These are phyloP conservation scores for Sporothrix luriei DNA, from an alignment of 2,329 filamentous ascomycete genomes.

Conservation along the genomic window DNA sequence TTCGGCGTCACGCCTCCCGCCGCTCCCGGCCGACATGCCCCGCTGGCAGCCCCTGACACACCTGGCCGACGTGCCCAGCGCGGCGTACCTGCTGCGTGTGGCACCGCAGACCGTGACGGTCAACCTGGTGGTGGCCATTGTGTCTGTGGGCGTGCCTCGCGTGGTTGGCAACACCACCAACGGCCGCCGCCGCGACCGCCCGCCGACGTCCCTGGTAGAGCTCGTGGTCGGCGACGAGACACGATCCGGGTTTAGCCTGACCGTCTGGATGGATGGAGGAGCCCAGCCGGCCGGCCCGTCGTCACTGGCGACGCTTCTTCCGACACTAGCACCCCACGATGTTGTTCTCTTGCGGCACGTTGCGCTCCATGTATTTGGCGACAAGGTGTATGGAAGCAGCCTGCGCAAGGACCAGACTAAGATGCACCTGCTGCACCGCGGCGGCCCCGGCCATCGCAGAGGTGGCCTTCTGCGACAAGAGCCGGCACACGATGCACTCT, in stretches of 20 bases:
- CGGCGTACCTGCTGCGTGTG: slow-evolving; percentile 65
- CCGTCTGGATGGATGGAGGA: slow-evolving; percentile 69
- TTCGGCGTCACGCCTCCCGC: slow-evolving; percentile 20
- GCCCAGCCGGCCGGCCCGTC: slow-evolving; percentile 37
- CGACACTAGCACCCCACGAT: slow-evolving; percentile 67
- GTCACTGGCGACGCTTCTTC: slow-evolving; percentile 43
- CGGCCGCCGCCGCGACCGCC: neutral
- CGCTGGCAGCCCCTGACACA: slow-evolving; percentile 56
- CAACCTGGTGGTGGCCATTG: slow-evolving; percentile 77
- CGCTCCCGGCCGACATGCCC: slow-evolving; percentile 36
- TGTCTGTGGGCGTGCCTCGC: slow-evolving; percentile 63
- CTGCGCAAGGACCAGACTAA: slow-evolving; percentile 71
- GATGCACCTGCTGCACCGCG: slow-evolving; percentile 64
- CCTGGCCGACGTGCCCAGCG: slow-evolving; percentile 70
- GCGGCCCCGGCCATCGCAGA: slow-evolving; percentile 55
- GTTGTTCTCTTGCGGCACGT: slow-evolving; percentile 79
- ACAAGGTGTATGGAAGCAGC: slow-evolving; percentile 82
- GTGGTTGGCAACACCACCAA: neutral
- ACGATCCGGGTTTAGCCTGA: slow-evolving; percentile 74
- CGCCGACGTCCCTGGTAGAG: slow-evolving; percentile 67
- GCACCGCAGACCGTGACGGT: slow-evolving; percentile 79
- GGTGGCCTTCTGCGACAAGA: slow-evolving; percentile 38
- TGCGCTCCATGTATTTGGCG: slow-evolving; percentile 72
- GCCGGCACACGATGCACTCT: slow-evolving; percentile 47
- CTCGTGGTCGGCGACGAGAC: slow-evolving; percentile 85